These are phyloP conservation scores for Leptosphaerulina australis DNA, from an alignment of 2,329 filamentous ascomycete species.

Conservation along the genomic window DNA sequence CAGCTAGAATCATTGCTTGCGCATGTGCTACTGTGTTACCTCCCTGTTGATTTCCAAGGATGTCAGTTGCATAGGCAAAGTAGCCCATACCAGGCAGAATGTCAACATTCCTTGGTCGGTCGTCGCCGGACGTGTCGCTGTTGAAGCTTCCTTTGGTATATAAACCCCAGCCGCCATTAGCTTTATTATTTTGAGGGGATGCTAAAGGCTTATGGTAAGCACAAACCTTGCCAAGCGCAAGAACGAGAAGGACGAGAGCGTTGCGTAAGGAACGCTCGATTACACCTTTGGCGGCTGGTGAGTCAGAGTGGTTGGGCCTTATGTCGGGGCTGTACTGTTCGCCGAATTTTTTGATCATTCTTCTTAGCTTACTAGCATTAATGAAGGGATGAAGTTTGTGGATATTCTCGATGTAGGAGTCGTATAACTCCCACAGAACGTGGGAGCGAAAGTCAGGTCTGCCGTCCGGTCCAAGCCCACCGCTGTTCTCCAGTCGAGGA, in stretches of 20 bases:
- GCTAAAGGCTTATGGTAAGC: constrained; percentile 59
- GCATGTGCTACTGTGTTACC: constrained; percentile 82
- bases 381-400: constrained; percentile 70
- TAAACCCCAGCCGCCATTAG: constrained; percentile 31
- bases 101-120: constrained; percentile 70
- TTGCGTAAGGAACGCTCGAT: constrained; percentile 57
- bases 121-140: constrained; percentile 34
- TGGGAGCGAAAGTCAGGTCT: constrained; percentile 60
- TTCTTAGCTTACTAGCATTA: constrained; percentile 58
- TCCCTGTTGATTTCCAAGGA: constrained; percentile 80
- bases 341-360: constrained; percentile 58
- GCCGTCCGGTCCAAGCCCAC: constrained; percentile 60
- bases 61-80: constrained; percentile 84
- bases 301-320: constrained; percentile 25
- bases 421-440: constrained; percentile 58
- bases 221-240: constrained; percentile 88
- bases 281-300: constrained; percentile 32
- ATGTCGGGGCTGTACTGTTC: constrained; percentile 43
- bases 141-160: constrained; percentile 45
- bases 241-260: constrained; percentile 78
- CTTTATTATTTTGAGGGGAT: constrained; percentile 60
- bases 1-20: constrained; percentile 82
- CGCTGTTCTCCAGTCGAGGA: constrained; percentile 47
- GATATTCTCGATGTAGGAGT: constrained; percentile 65
- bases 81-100: constrained; percentile 88